Base-by-base conservation (phyloP, 1,284 basidiomycete genomes). In the Thelephora terrestris region DNA sequence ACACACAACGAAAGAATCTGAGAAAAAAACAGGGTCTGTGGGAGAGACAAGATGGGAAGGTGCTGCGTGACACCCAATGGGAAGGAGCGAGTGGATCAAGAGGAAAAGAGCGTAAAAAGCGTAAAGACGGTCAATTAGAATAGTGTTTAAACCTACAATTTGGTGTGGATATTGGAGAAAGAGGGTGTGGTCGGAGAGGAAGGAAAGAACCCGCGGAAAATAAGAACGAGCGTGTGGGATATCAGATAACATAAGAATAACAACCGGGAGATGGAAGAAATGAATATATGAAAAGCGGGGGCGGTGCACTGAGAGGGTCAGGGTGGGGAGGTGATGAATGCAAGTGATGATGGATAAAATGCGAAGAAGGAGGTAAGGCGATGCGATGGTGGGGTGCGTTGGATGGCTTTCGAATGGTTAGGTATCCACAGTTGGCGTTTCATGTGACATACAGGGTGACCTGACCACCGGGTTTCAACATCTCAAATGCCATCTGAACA, bases 401-500 rank as follows among this genome's bases (percentile, higher is more conserved):
- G 29, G 14, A 10, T 32, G 43, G 20, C 17, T 32, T 12, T 32
- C 29, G 7, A 12, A 14, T 6, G 7, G 9, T 5, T 32, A 12
- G 29, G 29, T 32, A 32, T 32, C 29, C 29, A 10, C 29, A 3
- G 43, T 24, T 25, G 42, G 37, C 34, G 14, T 24, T 54, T 76
- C 68, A 87, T 60, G 76, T 80, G 58, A 88, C 85, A 63, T 76
- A 86, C 46, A 87, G 73, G 18, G 78, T 82, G 49, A 88, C 83
- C 65, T 85, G 82, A 53, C 78, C 80, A 24, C 81, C 82, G 18
- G 81, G 79, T 54, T 76, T 71, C 64, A 77, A 79, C 51, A 79
- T 75, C 64, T 91, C 89, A 55, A 92, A 91, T 43, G 91, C 89
- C 79, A 92, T 90, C 54, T 87, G 84, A 18, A 92, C 84, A 62